Conservation (phyloP, 2,329 filamentous ascomycete species). For the Teratosphaeria gauchensis region DNA sequence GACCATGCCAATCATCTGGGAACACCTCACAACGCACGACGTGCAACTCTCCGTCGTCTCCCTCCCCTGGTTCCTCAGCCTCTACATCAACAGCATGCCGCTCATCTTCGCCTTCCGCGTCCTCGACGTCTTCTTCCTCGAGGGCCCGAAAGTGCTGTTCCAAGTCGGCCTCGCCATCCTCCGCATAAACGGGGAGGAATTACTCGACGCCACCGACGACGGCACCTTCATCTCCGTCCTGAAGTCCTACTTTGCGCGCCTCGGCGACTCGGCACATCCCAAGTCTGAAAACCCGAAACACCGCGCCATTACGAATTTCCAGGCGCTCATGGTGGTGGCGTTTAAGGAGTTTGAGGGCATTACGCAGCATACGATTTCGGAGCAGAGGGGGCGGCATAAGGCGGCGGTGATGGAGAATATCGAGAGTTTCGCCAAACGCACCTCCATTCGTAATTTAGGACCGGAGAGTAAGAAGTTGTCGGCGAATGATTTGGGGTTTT, state of each 20-base stretch:
- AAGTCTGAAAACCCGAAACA: slow-evolving; percentile 93
- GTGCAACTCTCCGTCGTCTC: slow-evolving; percentile 96
- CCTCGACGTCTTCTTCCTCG: slow-evolving; percentile 94
- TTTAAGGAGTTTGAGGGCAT: slow-evolving; percentile 98
- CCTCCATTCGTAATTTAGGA: slow-evolving; percentile 88
- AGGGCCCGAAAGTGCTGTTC: slow-evolving; percentile 94
- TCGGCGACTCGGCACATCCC: slow-evolving; percentile 93
- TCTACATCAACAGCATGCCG: slow-evolving; percentile 99
- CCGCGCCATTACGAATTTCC: slow-evolving; percentile 86
- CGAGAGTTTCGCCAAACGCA: slow-evolving; percentile 93
- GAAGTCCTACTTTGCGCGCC: slow-evolving; percentile 84
- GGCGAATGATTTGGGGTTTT: slow-evolving; percentile 72
- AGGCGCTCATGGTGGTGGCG: slow-evolving; percentile 97
- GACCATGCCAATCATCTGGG: slow-evolving; percentile 97
- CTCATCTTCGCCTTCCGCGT: slow-evolving; percentile 95
- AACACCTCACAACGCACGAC: slow-evolving; percentile 92
- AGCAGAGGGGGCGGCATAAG: slow-evolving; percentile 85
- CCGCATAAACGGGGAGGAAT: slow-evolving; percentile 90
- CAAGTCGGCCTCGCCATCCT: slow-evolving; percentile 95
- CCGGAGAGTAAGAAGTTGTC: slow-evolving; percentile 89
- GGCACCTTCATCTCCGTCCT: slow-evolving; percentile 94
- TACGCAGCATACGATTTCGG: slow-evolving; percentile 83
- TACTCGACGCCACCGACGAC: slow-evolving; percentile 86
- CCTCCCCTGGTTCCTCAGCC: slow-evolving; percentile 91
- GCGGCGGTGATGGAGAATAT: slow-evolving; percentile 90